Evolutionary conservation across 1,284 basidiomycete species (phyloP).

Genomic region (Trichosporon coremiiforme): DNA sequence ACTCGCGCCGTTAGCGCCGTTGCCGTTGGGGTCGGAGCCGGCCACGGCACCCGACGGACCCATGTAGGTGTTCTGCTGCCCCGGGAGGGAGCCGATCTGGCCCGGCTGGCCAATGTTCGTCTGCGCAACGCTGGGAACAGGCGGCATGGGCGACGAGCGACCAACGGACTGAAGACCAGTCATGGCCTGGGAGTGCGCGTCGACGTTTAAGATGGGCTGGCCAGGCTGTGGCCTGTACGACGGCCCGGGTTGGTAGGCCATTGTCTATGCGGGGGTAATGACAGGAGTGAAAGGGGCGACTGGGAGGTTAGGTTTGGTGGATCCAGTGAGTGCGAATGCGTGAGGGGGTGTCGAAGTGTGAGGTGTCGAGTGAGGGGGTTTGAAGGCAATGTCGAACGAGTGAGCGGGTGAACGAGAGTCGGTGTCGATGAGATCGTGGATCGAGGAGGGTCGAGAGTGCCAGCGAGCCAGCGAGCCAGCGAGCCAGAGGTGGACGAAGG

Average conservation of each 20-base stretch:
- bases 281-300: not conserved
- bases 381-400: not conserved
- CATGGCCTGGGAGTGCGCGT: conserved; percentile 31
- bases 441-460: not conserved
- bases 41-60: conserved; percentile 3
- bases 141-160: conserved; percentile 46
- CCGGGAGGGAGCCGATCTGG: conserved; percentile 23
- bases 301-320: not conserved
- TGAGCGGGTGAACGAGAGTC: not conserved
- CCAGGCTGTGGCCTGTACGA: conserved; percentile 30
- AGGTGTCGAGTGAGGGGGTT: not conserved
- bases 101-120: conserved; percentile 48
- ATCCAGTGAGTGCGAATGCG: not conserved
- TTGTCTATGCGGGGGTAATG: conserved; percentile 15
- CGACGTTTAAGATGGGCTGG: conserved; percentile 17
- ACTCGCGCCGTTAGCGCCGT: conserved; percentile 13
- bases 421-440: conserved; percentile 10
- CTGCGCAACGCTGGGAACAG: conserved; percentile 39
- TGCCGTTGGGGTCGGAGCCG: conserved; percentile 15
- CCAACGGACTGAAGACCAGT: conserved; percentile 31
- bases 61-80: conserved; percentile 23
- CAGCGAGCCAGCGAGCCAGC: not conserved
- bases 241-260: conserved; percentile 41
- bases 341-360: conserved; percentile 1
- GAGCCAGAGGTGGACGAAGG: not conserved